These are phyloP conservation scores for Neohortaea acidophila DNA, from an alignment of 495 filamentous ascomycete species.

Conservation along the genomic window DNA sequence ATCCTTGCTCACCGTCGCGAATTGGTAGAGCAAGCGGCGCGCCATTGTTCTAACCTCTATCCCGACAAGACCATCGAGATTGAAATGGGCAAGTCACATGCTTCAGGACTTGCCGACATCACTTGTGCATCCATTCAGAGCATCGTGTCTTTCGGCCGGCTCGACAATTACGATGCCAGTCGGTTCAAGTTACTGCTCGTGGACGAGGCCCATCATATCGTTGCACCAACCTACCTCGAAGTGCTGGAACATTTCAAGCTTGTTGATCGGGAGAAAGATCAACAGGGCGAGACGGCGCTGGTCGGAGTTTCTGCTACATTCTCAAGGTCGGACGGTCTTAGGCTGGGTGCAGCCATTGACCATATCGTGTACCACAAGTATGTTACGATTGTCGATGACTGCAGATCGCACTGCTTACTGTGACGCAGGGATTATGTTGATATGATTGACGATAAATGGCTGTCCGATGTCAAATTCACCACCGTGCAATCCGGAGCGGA, in stretches of 20 bases:
- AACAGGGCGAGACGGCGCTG: slow-evolving; percentile 43
- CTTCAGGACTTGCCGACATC: slow-evolving; percentile 71
- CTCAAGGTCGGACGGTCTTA: slow-evolving; percentile 76
- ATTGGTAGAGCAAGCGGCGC: slow-evolving; percentile 86
- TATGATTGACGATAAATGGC: slow-evolving; percentile 80
- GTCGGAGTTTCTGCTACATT: slow-evolving; percentile 92
- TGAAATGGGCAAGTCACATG: slow-evolving; percentile 67
- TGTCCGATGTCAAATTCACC: slow-evolving; percentile 80
- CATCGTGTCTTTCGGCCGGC: slow-evolving; percentile 55
- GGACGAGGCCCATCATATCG: slow-evolving; percentile 97
- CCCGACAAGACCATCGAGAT: slow-evolving; percentile 67
- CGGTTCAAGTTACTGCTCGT: slow-evolving; percentile 84
- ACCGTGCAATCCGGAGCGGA: slow-evolving; percentile 73
- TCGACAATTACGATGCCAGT: slow-evolving; percentile 63
- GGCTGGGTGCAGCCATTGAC: slow-evolving; percentile 74
- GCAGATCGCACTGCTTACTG: background rate
- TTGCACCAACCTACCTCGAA: slow-evolving; percentile 60
- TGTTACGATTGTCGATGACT: slow-evolving; percentile 1
- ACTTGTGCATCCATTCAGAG: slow-evolving; percentile 84
- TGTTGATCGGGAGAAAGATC: slow-evolving; percentile 28
- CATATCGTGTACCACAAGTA: slow-evolving; percentile 90
- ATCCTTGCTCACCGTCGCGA: slow-evolving; percentile 87
- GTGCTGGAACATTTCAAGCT: slow-evolving; percentile 64
- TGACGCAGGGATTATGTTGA: slow-evolving; percentile 64
- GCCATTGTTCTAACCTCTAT: slow-evolving; percentile 67